Base-by-base conservation (phyloP, 139 green algal species). In the Asterochloris sp. region DNA sequence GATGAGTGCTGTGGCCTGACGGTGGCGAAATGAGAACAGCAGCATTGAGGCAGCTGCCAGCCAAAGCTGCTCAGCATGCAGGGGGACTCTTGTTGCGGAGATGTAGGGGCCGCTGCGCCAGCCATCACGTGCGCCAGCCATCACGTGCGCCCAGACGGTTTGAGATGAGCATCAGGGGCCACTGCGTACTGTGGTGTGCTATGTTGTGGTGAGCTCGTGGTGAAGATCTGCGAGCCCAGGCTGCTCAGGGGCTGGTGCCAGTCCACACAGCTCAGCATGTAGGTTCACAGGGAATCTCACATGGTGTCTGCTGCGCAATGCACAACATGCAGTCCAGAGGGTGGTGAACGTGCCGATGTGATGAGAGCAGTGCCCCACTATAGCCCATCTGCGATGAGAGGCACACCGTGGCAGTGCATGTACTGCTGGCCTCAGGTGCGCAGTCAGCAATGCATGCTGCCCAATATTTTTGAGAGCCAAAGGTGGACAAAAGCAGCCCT, bases 401-500 rank as follows among this genome's bases (percentile, higher is more conserved):
- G 73, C 28, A 78, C 13, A 62, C 28, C 16, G 11, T 24, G 28
- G 24, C 11, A 19, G 61, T 78, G 28, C 19, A 0, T 26, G 26
- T 47, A 27, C 29, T 38, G 69, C 69, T 17, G 16, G 15, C n/a
- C 28, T n/a, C 69, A 16, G n/a, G 71, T 27, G 15, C 13, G n/a
- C 15, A 28, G 1, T 2, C 47, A 28, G 71, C 13, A 23, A 60
- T 0, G 0, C 38, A 13, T 23, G 24, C 13, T 16, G 19, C n/a
- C 19, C n/a, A n/a, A n/a, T n/a, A n/a, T n/a, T n/a, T n/a, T n/a
- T n/a, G n/a, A n/a, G n/a, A n/a, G 19, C 66, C 66, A 71, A 71
- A 10, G 38, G 4, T 54, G 38, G 66, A 21, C 17, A 77, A 62
- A 0, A 27, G 24, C 15, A 16, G 26, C 11, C 17, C 95, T 88